A percentile compares a stretch with the other conserved stretches of the same genome.
Conservation (phyloP, 306 rosid species). For the Quercus robur region DNA sequence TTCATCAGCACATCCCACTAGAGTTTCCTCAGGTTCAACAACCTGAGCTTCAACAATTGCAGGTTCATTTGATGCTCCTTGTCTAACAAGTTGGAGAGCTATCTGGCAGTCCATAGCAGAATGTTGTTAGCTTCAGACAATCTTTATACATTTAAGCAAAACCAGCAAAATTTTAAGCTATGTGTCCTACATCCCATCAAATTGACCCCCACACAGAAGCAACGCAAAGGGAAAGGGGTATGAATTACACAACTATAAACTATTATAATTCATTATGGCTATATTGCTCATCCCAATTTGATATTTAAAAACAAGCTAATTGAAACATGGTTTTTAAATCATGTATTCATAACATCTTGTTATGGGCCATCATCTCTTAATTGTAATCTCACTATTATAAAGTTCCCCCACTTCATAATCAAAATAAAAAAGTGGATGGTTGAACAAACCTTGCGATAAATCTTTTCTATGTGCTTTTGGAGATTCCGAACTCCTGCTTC, state of each 20-base stretch:
- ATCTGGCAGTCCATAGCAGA: slow-evolving; percentile 61
- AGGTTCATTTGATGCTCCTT: slow-evolving; percentile 44
- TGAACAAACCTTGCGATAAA: slow-evolving; percentile 83
- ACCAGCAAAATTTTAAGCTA: not conserved
- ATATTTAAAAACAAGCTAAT: not conserved
- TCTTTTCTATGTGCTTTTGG: slow-evolving; percentile 97
- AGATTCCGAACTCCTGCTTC: slow-evolving; percentile 98
- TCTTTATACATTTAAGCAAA: not conserved
- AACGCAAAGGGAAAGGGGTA: too few relatives aligned
- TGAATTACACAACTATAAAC: not conserved
- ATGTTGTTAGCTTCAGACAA: slow-evolving; percentile 9
- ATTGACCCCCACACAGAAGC: not conserved
- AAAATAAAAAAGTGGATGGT: slow-evolving; percentile 8
- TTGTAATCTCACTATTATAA: not conserved
- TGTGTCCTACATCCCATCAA: not conserved
- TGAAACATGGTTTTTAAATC: not conserved
- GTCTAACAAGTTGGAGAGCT: slow-evolving; percentile 89
- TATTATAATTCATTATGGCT: not conserved
- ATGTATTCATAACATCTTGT: not conserved
- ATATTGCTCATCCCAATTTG: not conserved
- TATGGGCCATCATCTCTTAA: not conserved
- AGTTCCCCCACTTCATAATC: not conserved
- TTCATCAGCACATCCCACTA: slow-evolving; percentile 32
- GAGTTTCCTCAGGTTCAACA: slow-evolving; percentile 30
- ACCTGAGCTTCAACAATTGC: slow-evolving; percentile 24